These are phyloP conservation scores for Cucumis sativus DNA, from an alignment of 306 rosid species.

Conservation along the genomic window Cucumber_9930_V3 NC_026661.2:22135001-22135500, in stretches of 20 bases:
- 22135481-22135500: constrained; percentile 25
- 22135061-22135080: constrained; percentile 55
- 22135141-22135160: constrained; percentile 17
- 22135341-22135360: neutral
- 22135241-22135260: neutral
- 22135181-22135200: constrained; percentile 1
- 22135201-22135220: neutral
- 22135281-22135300: neutral
- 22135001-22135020: constrained; percentile 40
- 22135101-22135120: constrained; percentile 27
- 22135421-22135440: neutral
- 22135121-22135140: constrained; percentile 29
- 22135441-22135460: neutral
- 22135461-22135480: constrained; percentile 2
- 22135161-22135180: constrained; percentile 7
- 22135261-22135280: neutral
- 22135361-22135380: neutral
- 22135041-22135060: constrained; percentile 66
- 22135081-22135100: constrained; percentile 71
- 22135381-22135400: neutral
- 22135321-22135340: neutral
- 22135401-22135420: neutral
- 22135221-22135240: neutral
- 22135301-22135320: neutral
- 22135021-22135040: constrained; percentile 87